Evolutionary conservation across 495 filamentous ascomycete genomes (phyloP).

Genomic region (Chaetomium tenue): DNA sequence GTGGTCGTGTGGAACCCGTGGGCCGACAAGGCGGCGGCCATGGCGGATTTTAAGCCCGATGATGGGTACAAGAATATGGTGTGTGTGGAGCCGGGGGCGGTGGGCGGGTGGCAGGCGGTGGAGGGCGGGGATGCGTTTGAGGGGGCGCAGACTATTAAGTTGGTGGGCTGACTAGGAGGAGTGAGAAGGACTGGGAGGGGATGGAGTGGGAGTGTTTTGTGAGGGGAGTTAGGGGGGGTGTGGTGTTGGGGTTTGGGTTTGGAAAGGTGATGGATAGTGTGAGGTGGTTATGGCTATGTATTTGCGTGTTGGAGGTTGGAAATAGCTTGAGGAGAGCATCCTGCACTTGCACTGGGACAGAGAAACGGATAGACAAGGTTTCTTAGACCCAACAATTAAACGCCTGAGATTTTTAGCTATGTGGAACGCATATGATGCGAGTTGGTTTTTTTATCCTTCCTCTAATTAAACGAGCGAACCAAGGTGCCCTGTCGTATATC

Average conservation of each 20-base stretch:
- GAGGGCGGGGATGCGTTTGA: slow-evolving; percentile 88
- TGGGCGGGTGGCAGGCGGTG: slow-evolving; percentile 75
- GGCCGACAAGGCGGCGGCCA: slow-evolving; percentile 73
- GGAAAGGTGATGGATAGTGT: too few relatives aligned
- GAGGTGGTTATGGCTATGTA: too few relatives aligned
- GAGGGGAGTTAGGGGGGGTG: neutral
- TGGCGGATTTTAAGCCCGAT: slow-evolving; percentile 85
- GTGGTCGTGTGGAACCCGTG: slow-evolving; percentile 98
- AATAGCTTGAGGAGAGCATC: neutral
- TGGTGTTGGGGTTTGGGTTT: neutral
- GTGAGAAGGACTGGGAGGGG: neutral
- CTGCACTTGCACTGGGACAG: neutral
- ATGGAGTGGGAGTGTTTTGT: slow-evolving; percentile 12
- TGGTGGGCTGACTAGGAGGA: slow-evolving; percentile 20
- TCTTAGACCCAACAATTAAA: slow-evolving; percentile 1
- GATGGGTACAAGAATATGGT: slow-evolving; percentile 90
- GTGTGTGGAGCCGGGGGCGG: slow-evolving; percentile 87
- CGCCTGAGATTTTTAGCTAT: neutral
- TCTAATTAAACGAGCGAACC: neutral
- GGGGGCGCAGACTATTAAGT: slow-evolving; percentile 73
- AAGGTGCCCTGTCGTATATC: neutral
- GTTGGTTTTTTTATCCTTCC: neutral
- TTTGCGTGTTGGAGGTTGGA: too few relatives aligned
- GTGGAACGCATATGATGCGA: neutral
- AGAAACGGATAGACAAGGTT: neutral